Base-by-base conservation (phyloP, 192 early-diverging fungal genomes). In the Gryganskiella cystojenkinii region DNA sequence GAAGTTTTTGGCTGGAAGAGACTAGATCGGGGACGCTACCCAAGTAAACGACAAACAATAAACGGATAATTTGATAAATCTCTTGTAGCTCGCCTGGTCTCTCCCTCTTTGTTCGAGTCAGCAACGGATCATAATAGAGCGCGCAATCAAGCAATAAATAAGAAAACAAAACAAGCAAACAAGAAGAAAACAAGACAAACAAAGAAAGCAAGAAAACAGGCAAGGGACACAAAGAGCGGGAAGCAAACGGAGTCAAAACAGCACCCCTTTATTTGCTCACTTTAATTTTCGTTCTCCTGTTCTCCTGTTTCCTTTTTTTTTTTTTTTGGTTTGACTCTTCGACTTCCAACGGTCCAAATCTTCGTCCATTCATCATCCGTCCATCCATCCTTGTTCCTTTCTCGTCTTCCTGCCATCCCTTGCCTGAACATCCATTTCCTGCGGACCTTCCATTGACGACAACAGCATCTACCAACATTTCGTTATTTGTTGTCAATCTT, bases 1-100 rank as follows among this genome's bases (percentile, higher is more conserved):
- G 70, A 92, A 90, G 66, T 96, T 96, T 76, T 91, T 89, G 59
- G 91, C 87, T 43, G 92, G 92, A 42, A 80, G 85, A 74, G 70
- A 72, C 55, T 87, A 82, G 65, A 28, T n/a, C n/a, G 55, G 33
- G 9, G 28, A 5, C 30, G 33, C 31, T 10, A 19, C 27, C 14
- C n/a, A n/a, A n/a, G n/a, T n/a, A n/a, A n/a, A n/a, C n/a, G n/a
- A n/a, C n/a, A n/a, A n/a, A n/a, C n/a, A n/a, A n/a, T n/a, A n/a
- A n/a, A n/a, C n/a, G n/a, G n/a, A n/a, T n/a, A n/a, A n/a, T n/a
- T n/a, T n/a, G n/a, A n/a, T n/a, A n/a, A n/a, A n/a, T n/a, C n/a
- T n/a, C n/a, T n/a, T n/a, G n/a, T n/a, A n/a, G n/a, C n/a, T n/a
- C n/a, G n/a, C n/a, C n/a, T n/a, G n/a, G n/a, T n/a, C n/a, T n/a